Conservation (phyloP, 2,329 filamentous ascomycete species). For the Fusarium mundagurra region DNA sequence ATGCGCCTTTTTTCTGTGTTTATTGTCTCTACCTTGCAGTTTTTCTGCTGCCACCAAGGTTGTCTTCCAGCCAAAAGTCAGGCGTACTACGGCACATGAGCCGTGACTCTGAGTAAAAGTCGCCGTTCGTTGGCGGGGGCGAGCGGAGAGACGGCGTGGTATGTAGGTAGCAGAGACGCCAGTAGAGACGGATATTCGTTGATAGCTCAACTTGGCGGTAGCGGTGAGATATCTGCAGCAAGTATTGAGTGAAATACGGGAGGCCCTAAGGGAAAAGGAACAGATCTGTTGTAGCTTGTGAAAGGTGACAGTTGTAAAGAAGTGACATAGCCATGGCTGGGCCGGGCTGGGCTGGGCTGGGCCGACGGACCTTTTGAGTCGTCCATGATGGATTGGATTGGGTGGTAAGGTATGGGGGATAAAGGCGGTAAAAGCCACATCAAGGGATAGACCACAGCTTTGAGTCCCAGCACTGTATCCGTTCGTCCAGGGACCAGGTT, state of each 20-base stretch:
- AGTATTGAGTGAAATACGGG: neutral
- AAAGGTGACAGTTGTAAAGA: neutral
- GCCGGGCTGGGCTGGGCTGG: neutral
- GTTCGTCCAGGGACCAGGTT: neutral
- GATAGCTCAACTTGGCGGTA: neutral
- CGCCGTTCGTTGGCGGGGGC: constrained; percentile 16
- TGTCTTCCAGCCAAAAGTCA: constrained; percentile 24
- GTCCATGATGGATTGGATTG: neutral
- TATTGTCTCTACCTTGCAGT: neutral
- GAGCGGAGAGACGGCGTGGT: constrained; percentile 4
- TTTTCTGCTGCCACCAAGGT: constrained; percentile 13
- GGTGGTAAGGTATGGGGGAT: neutral
- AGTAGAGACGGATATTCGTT: neutral
- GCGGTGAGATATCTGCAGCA: constrained; percentile 5
- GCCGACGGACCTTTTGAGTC: constrained; percentile 1
- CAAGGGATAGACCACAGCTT: neutral
- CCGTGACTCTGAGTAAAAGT: constrained; percentile 30
- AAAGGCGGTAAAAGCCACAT: constrained; percentile 14
- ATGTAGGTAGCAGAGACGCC: constrained; percentile 19
- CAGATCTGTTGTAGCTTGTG: neutral
- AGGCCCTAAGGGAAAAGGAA: neutral
- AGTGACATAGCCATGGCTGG: neutral
- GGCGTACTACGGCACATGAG: constrained; percentile 25
- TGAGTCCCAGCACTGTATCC: neutral
- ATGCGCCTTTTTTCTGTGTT: constrained; percentile 17